Evolutionary conservation across 257 asterid species (phyloP).

Genomic region (Verbena officinalis): DNA sequence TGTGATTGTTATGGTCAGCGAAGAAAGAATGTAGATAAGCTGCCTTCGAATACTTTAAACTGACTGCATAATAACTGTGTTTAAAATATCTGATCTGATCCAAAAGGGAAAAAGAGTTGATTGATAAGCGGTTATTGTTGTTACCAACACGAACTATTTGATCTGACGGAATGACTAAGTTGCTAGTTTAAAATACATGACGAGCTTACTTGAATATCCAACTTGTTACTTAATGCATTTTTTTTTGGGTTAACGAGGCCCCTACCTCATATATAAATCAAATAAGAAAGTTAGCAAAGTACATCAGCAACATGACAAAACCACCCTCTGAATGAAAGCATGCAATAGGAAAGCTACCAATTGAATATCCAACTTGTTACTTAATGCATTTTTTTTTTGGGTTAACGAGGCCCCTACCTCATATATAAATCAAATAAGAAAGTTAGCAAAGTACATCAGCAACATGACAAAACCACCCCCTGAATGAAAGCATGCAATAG

Average conservation of each 20-base stretch:
- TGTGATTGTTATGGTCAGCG: conserved; percentile 32
- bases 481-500: too few species aligned
- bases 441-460: too few species aligned
- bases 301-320: too few species aligned
- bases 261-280: too few species aligned
- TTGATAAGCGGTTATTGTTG: background rate
- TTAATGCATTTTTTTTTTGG: conserved; percentile 1
- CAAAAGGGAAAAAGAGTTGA: conserved; percentile 9
- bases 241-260: too few species aligned
- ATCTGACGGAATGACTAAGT: background rate
- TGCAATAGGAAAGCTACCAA: too few species aligned
- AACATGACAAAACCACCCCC: too few species aligned
- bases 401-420: too few species aligned
- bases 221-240: background rate
- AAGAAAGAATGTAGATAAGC: conserved; percentile 28
- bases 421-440: too few species aligned
- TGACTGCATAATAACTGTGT: conserved; percentile 17
- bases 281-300: too few species aligned
- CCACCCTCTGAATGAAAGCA: too few species aligned
- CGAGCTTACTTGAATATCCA: background rate
- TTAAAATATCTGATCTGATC: conserved; percentile 21
- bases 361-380: background rate
- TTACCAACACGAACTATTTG: conserved; percentile 4
- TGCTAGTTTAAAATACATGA: background rate
- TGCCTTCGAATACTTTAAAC: background rate